Evolutionary conservation across 139 green algal species (phyloP), one percentile per base, ranked within the genome.

Genomic region (Monoraphidium neglectum): DNA sequence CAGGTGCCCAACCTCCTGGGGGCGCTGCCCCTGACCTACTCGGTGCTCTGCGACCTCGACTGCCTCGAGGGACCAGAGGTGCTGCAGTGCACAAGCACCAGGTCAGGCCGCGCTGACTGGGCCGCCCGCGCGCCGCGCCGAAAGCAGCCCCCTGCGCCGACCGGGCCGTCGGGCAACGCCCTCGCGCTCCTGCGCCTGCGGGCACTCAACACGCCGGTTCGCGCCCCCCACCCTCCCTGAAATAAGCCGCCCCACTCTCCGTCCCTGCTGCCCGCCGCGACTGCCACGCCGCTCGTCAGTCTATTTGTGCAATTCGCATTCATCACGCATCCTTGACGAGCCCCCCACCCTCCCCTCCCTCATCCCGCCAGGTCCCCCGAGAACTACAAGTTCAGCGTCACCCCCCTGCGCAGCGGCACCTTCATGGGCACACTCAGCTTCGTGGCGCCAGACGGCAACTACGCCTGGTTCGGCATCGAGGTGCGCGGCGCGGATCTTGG

Each of bases 401-500:
- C 64, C 18, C 86, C 85, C 24, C 32, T 53, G 21, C 56, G 69
- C n/a, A 82, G 61, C 60, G 90, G 90, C 30, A 79, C 36, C 30
- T 80, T 77, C 56, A 66, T 79, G 33, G 90, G 90, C 26, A 86
- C 74, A 51, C 72, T 94, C 61, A 91, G 69, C 26, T 94, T 94
- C 76, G 81, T 81, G 33, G 79, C 84, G 4, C n/a, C 65, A 28
- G 84, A 88, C 36, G 88, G 88, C 0, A 70, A 90, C 33, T 92
- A 91, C 72, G 81, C 87, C 8, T 96, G 91, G 91, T 93, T 83
- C 79, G 81, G 79, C 1, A 28, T 94, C 28, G 87, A 93, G 66
- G 76, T 94, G 28, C 60, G 75, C 16, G 46, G 10, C 35, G 59
- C 59, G 18, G n/a, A n/a, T n/a, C n/a, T n/a, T n/a, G n/a, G n/a